These are phyloP conservation scores for Anisogramma anomala DNA, from an alignment of 2,329 filamentous ascomycete genomes.

Conservation along the genomic window DNA sequence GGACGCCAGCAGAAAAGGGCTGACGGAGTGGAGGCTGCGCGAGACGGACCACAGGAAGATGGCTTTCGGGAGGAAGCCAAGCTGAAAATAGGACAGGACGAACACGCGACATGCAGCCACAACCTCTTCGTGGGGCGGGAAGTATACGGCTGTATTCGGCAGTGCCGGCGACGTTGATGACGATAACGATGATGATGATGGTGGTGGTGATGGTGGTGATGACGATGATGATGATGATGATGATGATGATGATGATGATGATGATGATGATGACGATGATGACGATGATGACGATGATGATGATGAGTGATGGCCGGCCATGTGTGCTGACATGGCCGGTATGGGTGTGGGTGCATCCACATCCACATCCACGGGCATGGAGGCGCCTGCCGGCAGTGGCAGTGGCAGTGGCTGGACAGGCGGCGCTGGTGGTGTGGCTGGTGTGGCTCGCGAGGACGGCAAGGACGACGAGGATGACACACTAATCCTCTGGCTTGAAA, in stretches of 20 bases:
- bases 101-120: constrained; percentile 21
- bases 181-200: too few relatives aligned
- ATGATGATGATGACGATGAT: too few relatives aligned
- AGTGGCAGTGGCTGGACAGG: constrained; percentile 10
- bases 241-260: too few relatives aligned
- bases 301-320: background rate
- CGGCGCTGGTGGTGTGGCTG: background rate
- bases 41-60: constrained; percentile 21
- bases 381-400: constrained; percentile 3
- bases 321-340: background rate
- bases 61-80: constrained; percentile 24
- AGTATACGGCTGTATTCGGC: constrained; percentile 2
- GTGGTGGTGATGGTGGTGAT: constrained; percentile 3
- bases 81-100: constrained; percentile 22
- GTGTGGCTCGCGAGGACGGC: constrained; percentile 3
- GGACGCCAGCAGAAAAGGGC: constrained; percentile 21
- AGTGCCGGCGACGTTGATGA: too few relatives aligned
- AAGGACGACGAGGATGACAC: constrained; percentile 10
- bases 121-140: constrained; percentile 19
- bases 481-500: constrained; percentile 8
- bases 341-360: too few relatives aligned
- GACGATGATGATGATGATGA: too few relatives aligned
- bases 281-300: too few relatives aligned
- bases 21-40: constrained; percentile 16
- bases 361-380: constrained; percentile 9